Base-by-base conservation (phyloP, 768 basidiomycete genomes). In the Boletus tylopilopsis region DNA sequence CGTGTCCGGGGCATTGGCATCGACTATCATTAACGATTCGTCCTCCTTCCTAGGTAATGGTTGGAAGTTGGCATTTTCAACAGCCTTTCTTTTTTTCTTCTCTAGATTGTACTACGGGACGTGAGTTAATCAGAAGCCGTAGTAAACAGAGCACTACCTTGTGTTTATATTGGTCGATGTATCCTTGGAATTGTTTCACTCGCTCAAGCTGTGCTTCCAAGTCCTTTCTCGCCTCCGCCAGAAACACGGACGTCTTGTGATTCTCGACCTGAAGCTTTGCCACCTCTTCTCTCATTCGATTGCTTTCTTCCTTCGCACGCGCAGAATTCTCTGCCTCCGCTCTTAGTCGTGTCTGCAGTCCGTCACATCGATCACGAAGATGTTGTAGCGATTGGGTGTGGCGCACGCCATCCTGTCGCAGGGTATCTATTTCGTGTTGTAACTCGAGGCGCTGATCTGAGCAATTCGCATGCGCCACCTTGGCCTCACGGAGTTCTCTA, bases 21-120 rank as follows among this genome's bases (percentile, higher is more conserved):
- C 64, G 32, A 66, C 55, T n/a, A 67, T 56, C 53, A 68, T 46
- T 23, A 67, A 40, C 0, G 67, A 67, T 1, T 68, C 61, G 1
- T 66, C 65, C 34, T 68, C 67, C 22, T 52, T 54, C 34, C 29
- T 47, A 21, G 50, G 41, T 34, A 21, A 24, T 18, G 47, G 21
- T 13, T 18, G 53, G 15, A 35, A 45, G 18, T 36, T 55, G 30
- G 48, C 49, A 27, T 33, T 45, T 34, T 64, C 51, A 2, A 68
- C 39, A 2, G 60, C 62, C 34, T 63, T 61, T 30, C 57, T 54
- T 37, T 68, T 67, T 49, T 57, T 62, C 48, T 44, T 66, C 42
- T 64, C 54, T 8, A 62, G 59, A 16, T 50, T 54, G 24, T 42
- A 50, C 64, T 66, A 39, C 19, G 18, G 10, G 15, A 5, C 16